Evolutionary conservation across 495 filamentous ascomycete genomes (phyloP).

Genomic region (Penicillium paxilli): DNA sequence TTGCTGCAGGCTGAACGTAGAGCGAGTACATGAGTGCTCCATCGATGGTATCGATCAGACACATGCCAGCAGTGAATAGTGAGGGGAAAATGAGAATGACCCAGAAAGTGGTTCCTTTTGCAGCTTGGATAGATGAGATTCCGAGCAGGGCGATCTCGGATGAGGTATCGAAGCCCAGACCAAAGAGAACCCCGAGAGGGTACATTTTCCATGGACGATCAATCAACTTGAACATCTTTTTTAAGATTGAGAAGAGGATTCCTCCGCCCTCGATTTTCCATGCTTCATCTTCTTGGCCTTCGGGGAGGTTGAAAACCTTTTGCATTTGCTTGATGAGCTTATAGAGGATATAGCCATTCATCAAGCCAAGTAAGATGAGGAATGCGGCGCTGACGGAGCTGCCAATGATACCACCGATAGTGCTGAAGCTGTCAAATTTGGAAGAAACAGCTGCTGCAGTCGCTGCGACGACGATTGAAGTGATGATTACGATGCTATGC

Average conservation of each 20-base stretch:
- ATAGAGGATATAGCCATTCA: slow-evolving; percentile 83
- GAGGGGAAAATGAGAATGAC: slow-evolving; percentile 90
- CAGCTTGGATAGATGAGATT: slow-evolving; percentile 82
- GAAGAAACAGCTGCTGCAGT: slow-evolving; percentile 79
- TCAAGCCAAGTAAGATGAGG: slow-evolving; percentile 75
- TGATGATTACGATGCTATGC: slow-evolving; percentile 77
- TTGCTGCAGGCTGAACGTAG: slow-evolving; percentile 65
- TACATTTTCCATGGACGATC: slow-evolving; percentile 98
- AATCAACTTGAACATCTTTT: slow-evolving; percentile 77
- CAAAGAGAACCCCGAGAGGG: slow-evolving; percentile 85
- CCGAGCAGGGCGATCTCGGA: slow-evolving; percentile 91
- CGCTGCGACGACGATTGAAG: slow-evolving; percentile 87
- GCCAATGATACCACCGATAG: slow-evolving; percentile 80
- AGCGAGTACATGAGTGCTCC: slow-evolving; percentile 94
- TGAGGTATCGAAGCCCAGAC: slow-evolving; percentile 93
- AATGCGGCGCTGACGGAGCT: slow-evolving; percentile 82
- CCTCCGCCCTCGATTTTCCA: slow-evolving; percentile 78
- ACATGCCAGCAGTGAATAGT: slow-evolving; percentile 93
- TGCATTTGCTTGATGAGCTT: slow-evolving; percentile 69
- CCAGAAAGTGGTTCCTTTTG: slow-evolving; percentile 87
- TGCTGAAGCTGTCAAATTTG: slow-evolving; percentile 75
- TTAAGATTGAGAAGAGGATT: slow-evolving; percentile 68
- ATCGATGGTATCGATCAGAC: slow-evolving; percentile 84
- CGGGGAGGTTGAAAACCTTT: slow-evolving; percentile 52
- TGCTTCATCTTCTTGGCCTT: slow-evolving; percentile 53